phyloP scores from a whole-genome alignment of 2,329 filamentous ascomycete species.

The Phoma herbarum region DNA sequence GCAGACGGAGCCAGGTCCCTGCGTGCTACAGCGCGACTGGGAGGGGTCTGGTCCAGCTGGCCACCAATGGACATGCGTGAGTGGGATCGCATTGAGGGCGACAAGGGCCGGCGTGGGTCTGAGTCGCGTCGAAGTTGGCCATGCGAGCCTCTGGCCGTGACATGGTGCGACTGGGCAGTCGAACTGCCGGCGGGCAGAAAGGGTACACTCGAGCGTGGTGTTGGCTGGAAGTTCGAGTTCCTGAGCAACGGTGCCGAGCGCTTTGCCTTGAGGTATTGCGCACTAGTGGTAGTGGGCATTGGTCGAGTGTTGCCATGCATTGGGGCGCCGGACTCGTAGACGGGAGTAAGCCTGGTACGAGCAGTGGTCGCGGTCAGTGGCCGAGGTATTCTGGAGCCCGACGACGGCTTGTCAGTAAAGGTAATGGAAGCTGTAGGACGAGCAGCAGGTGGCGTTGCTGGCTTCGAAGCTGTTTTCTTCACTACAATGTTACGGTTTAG shows the following conservation, averaged over 20 bases:
- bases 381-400: conserved; percentile 78
- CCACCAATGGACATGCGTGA: conserved; percentile 59
- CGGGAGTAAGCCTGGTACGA: conserved; percentile 78
- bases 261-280: conserved; percentile 66
- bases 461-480: conserved; percentile 67
- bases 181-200: conserved; percentile 83
- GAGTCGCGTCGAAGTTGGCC: conserved; percentile 84
- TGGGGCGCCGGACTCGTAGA: conserved; percentile 85
- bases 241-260: conserved; percentile 68
- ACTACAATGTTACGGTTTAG: conserved; percentile 92
- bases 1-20: conserved; percentile 60
- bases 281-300: conserved; percentile 62
- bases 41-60: conserved; percentile 61
- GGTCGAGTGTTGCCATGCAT: conserved; percentile 67
- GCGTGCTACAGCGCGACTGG: conserved; percentile 55
- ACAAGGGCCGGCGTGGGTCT: conserved; percentile 65
- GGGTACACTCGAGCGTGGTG: conserved; percentile 73
- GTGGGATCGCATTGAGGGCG: conserved; percentile 56
- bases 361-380: conserved; percentile 60
- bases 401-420: conserved; percentile 77
- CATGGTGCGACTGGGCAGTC: conserved; percentile 78
- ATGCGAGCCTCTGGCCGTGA: conserved; percentile 74
- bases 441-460: conserved; percentile 73
- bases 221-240: conserved; percentile 55
- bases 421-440: conserved; percentile 83